A percentile compares a stretch with the other conserved stretches of the same genome.
Conservation (phyloP, 495 filamentous ascomycete species). For the Neurospora sp. region DNA sequence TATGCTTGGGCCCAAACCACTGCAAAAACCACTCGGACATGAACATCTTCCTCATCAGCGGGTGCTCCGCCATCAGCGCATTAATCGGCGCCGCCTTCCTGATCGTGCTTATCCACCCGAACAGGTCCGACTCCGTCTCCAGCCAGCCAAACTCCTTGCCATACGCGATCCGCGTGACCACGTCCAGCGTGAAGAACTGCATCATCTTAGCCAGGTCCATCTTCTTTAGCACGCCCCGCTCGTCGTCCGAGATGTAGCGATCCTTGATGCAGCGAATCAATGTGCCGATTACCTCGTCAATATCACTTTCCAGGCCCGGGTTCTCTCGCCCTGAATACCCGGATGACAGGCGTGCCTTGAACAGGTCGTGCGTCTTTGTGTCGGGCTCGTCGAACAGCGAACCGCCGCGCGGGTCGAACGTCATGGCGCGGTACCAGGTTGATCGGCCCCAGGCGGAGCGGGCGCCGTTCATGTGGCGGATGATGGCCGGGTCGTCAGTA, state of each 20-base stretch:
- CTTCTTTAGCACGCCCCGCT: slow-evolving; percentile 10
- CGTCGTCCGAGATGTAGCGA: slow-evolving; percentile 21
- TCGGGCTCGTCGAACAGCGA: slow-evolving; percentile 33
- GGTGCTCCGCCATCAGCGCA: slow-evolving; percentile 17
- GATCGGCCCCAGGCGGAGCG: slow-evolving; percentile 24
- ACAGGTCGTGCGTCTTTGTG: slow-evolving; percentile 22
- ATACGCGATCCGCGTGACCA: slow-evolving; percentile 38
- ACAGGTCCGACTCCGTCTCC: slow-evolving; percentile 34
- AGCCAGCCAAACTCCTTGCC: slow-evolving; percentile 43
- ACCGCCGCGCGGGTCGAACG: slow-evolving; percentile 36
- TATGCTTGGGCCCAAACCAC: slow-evolving; percentile 45
- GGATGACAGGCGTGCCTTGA: slow-evolving; percentile 17
- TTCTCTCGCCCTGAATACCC: slow-evolving; percentile 38
- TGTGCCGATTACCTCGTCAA: slow-evolving; percentile 28
- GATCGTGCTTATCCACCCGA: slow-evolving; percentile 32
- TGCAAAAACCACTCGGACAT: slow-evolving; percentile 35
- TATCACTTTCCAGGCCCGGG: slow-evolving; percentile 25
- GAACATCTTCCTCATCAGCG: slow-evolving; percentile 17
- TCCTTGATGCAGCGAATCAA: slow-evolving; percentile 31
- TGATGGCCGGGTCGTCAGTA: slow-evolving; percentile 29
- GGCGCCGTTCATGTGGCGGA: slow-evolving; percentile 27
- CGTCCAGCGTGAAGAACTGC: slow-evolving; percentile 42
- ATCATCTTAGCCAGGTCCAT: slow-evolving; percentile 33
- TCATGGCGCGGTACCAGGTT: slow-evolving; percentile 24
- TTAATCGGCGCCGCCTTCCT: slow-evolving; percentile 22